Evolutionary conservation across 192 early-diverging fungal species (phyloP).

Genomic region (Dissophora globulifera): DNA sequence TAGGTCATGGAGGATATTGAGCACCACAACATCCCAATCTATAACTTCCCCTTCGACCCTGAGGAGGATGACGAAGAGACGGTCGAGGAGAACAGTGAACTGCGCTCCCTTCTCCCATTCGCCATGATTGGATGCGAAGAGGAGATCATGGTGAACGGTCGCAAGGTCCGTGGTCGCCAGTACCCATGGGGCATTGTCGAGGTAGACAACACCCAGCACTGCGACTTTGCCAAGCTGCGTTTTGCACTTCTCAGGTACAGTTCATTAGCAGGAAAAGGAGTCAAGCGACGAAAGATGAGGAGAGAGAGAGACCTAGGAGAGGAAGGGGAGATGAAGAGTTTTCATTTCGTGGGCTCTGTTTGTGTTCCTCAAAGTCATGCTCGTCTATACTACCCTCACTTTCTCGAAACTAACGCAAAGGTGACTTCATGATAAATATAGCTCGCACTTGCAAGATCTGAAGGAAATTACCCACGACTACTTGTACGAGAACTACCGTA

Average conservation of each 20-base stretch:
- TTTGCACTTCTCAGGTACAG: constrained; percentile 84
- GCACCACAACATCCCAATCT: constrained; percentile 95
- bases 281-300: not conserved
- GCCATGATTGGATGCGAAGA: constrained; percentile 96
- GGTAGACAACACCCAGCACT: constrained; percentile 97
- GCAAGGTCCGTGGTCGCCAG: constrained; percentile 88
- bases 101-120: constrained; percentile 92
- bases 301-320: not conserved
- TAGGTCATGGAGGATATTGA: constrained; percentile 97
- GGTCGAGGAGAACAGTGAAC: constrained; percentile 96
- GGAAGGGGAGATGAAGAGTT: constrained; percentile 2
- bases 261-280: not conserved
- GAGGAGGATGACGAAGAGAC: constrained; percentile 99
- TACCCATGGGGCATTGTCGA: constrained; percentile 98
- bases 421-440: constrained; percentile 23
- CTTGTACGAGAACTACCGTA: constrained; percentile 96
- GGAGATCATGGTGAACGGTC: constrained; percentile 84
- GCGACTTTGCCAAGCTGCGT: constrained; percentile 95
- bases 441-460: constrained; percentile 97
- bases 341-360: constrained; percentile 10
- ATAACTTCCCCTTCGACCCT: constrained; percentile 95
- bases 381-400: too few relatives aligned
- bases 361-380: not conserved
- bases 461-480: constrained; percentile 97
- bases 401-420: not conserved